Base-by-base conservation (phyloP, 106 monocot species). In the Acorus calamus region DNA sequence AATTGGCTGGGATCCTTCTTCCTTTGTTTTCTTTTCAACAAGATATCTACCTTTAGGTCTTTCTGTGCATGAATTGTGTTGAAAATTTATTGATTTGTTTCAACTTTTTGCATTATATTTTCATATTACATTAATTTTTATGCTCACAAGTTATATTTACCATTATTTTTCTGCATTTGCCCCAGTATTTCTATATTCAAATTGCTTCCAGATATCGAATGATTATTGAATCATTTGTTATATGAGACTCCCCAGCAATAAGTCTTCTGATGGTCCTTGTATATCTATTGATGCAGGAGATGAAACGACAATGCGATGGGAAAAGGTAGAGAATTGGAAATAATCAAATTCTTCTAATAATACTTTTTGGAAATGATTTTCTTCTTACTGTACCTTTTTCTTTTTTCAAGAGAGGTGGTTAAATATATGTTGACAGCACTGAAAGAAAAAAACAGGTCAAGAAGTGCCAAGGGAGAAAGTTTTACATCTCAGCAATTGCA, bases 261-360 rank as follows among this genome's bases (percentile, higher is more conserved):
- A 28, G 28, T 28, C 28, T 28, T 28, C 28, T 28, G 28, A 28
- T 28, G 28, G 28, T 28, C 28, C 28, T 28, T 28, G 28, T 28
- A 28, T 28, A 28, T 28, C 28, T 28, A 3, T 7, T 43, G 58
- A 28, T 84, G 70, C 76, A 92, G 92, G 92, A 86, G 14, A 92
- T 92, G 92, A 87, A 92, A 69, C 86, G 66, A 4, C 86, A 84
- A 9, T 92, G 92, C 73, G 87, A 92, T 74, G 84, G 84, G 13
- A 92, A 87, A 77, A 76, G 91, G 91, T 84, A 28, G 69, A 7
- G 49, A 4, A 59, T 0, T 12, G 50, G 56, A 8, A 50, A 63
- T 10, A 14, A 52, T 63, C 2, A 59, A 9, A 55, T 42, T 13
- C 44, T 6, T 58, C 3, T 7, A 8, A 28, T 42, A 28, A 28